Conservation (phyloP, 1,284 basidiomycete genomes). For the Cerrena zonata region DNA sequence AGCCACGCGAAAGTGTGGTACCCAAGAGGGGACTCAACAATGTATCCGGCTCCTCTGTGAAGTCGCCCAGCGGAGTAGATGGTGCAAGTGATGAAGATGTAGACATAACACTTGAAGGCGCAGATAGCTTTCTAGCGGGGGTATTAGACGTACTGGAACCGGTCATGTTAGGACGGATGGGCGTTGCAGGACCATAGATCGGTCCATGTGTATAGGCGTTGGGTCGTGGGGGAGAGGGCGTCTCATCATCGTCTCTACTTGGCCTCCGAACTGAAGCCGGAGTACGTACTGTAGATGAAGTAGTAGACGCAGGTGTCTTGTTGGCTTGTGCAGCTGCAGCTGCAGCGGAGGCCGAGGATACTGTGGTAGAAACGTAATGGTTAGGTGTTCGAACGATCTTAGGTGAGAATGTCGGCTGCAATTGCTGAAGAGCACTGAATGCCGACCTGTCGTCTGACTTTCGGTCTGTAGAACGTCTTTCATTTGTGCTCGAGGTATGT, state of each 20-base stretch:
- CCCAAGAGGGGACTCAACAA: constrained; percentile 50
- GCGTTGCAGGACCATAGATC: constrained; percentile 21
- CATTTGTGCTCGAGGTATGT: constrained; percentile 10
- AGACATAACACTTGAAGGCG: constrained; percentile 12
- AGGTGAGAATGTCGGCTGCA: constrained; percentile 60
- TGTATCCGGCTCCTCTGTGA: constrained; percentile 51
- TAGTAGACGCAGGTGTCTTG: constrained; percentile 3
- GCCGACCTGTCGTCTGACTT: constrained; percentile 22
- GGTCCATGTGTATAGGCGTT: constrained; percentile 18
- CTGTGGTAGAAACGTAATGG: constrained; percentile 35
- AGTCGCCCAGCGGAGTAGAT: constrained; percentile 13
- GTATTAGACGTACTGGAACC: constrained; percentile 2
- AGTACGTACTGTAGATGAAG: constrained; percentile 4
- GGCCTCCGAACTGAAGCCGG: constrained; percentile 7
- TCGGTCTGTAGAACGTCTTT: constrained; percentile 16
- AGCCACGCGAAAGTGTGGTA: constrained; percentile 23
- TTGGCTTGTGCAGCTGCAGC: constrained; percentile 6
- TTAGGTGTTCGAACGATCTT: constrained; percentile 61
- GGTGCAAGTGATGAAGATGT: constrained; percentile 22
- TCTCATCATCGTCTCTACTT: constrained; percentile 4
- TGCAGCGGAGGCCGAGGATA: constrained; percentile 11
- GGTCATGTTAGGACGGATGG: constrained; percentile 8
- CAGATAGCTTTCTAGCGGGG: constrained; percentile 16
- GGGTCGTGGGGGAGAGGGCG: constrained; percentile 13
- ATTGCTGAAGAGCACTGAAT: constrained; percentile 41